Evolutionary conservation across 2,329 filamentous ascomycete species (phyloP).

Genomic region (Diaporthe vexans): DNA sequence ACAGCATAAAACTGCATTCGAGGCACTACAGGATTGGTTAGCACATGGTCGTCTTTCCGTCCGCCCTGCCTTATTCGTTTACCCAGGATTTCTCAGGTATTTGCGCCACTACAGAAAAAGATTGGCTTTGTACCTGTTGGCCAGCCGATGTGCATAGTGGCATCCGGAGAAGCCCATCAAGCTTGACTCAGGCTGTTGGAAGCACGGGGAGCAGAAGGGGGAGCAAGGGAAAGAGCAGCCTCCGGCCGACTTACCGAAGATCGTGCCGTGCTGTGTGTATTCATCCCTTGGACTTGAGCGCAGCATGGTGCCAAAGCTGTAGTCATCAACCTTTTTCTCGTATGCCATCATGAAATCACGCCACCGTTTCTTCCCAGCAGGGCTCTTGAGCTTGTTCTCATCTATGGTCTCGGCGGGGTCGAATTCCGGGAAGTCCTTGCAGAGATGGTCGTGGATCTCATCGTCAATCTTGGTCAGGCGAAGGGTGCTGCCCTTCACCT

Average conservation of each 20-base stretch:
- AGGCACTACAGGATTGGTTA: constrained; percentile 49
- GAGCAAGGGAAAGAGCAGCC: constrained; percentile 28
- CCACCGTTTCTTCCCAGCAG: constrained; percentile 93
- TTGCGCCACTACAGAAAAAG: too few species aligned
- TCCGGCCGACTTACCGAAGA: constrained; percentile 78
- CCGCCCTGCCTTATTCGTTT: not conserved
- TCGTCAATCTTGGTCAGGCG: constrained; percentile 95
- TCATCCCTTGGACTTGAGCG: constrained; percentile 83
- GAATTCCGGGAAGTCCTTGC: constrained; percentile 91
- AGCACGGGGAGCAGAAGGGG: constrained; percentile 54
- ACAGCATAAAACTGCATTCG: constrained; percentile 88
- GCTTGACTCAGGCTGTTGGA: constrained; percentile 50
- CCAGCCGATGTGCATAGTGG: not conserved
- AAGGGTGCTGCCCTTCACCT: constrained; percentile 87
- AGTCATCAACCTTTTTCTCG: constrained; percentile 96
- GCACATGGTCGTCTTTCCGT: constrained; percentile 43
- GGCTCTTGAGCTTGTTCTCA: constrained; percentile 98
- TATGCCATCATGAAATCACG: constrained; percentile 94
- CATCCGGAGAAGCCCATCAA: constrained; percentile 56
- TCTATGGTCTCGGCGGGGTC: constrained; percentile 84
- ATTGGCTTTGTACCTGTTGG: too few species aligned
- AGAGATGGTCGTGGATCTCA: constrained; percentile 92
- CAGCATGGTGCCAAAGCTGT: constrained; percentile 97
- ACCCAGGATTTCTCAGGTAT: not conserved
- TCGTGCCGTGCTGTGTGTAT: constrained; percentile 90